Base-by-base conservation (phyloP, 23 red algal species). In the Agarophyton chilense region DNA sequence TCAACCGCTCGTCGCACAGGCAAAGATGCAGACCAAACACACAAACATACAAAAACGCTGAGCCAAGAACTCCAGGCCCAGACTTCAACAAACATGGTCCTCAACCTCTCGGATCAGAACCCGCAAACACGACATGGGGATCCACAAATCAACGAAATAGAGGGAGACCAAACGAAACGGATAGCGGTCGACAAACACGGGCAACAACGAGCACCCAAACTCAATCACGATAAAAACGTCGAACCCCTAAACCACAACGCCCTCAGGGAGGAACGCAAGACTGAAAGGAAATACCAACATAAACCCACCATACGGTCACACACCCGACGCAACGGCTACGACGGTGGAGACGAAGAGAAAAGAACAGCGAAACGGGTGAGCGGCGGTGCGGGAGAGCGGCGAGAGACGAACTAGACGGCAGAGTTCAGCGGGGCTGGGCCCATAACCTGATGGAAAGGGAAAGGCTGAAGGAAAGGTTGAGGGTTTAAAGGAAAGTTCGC, bases 281-380 rank as follows among this genome's bases (percentile, higher is more conserved):
- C 62, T 6, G 11, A 67, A 61, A 61, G 56, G 19, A 61, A 61
- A 61, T 7, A 61, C 26, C 56, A 61, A 61, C 56, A 61, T 17
- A 6, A 7, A 61, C 56, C 56, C 7, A 44, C 13, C 7, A 40
- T 12, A 72, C 56, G 36, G 36, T 42, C 33, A 72, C 36, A 40
- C 65, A 72, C 33, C 33, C 34, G 35, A 72, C 65, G 36, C 65
- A 72, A 72, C 65, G 65, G 44, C 44, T 12, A 56, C 19, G 52
- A 61, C 2, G 29, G 14, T 8, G 29, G 17, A 9, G 34, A 5
- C n/a, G 17, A 43, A 43, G 36, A n/a, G 35, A 72, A 72, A 43
- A 10, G n/a, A n/a, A n/a, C n/a, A 40, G 65, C 65, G 65, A 43
- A 72, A 43, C 65, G 36, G 14, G n/a, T 72, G 33, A 42, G 42